These are phyloP conservation scores for Apiospora marii DNA, from an alignment of 2,329 filamentous ascomycete species.

Conservation along the genomic window DNA sequence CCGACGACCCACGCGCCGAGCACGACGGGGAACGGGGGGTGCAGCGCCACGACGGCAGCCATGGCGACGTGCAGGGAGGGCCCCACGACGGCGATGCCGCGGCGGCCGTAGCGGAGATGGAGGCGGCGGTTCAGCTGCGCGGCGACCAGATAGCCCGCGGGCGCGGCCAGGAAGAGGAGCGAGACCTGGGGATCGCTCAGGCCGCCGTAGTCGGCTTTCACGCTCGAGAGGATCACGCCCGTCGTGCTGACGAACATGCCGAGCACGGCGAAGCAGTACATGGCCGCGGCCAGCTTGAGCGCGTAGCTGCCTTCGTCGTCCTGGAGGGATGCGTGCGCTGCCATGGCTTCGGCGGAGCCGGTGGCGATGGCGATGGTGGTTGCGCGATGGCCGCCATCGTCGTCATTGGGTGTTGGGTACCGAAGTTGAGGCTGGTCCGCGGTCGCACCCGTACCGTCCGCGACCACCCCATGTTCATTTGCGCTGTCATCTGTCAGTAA, in stretches of 20 bases:
- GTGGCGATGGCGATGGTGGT: not conserved
- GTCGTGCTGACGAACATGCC: slow-evolving; percentile 17
- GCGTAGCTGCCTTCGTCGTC: not conserved
- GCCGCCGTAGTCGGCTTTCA: slow-evolving; percentile 19
- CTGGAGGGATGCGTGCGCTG: not conserved
- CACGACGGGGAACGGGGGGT: slow-evolving; percentile 40
- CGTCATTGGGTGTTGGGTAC: not conserved
- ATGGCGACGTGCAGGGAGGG: slow-evolving; percentile 47
- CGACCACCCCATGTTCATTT: too few relatives aligned
- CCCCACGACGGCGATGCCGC: slow-evolving; percentile 54
- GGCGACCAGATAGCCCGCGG: slow-evolving; percentile 51
- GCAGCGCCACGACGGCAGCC: slow-evolving; percentile 38
- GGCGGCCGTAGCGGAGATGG: slow-evolving; percentile 50
- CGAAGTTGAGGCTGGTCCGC: not conserved
- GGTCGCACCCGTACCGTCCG: not conserved
- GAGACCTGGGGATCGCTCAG: slow-evolving; percentile 53
- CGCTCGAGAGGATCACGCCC: slow-evolving; percentile 11
- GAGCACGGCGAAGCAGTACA: slow-evolving; percentile 23
- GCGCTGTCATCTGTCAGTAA: not conserved
- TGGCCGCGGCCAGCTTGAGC: slow-evolving; percentile 20
- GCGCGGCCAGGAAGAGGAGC: slow-evolving; percentile 51
- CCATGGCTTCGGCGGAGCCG: not conserved
- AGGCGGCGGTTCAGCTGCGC: slow-evolving; percentile 48
- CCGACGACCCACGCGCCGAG: slow-evolving; percentile 42
- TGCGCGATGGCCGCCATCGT: not conserved